phyloP scores from a whole-genome alignment of 306 rosid genomes.

The Medicago arabica region DNA sequence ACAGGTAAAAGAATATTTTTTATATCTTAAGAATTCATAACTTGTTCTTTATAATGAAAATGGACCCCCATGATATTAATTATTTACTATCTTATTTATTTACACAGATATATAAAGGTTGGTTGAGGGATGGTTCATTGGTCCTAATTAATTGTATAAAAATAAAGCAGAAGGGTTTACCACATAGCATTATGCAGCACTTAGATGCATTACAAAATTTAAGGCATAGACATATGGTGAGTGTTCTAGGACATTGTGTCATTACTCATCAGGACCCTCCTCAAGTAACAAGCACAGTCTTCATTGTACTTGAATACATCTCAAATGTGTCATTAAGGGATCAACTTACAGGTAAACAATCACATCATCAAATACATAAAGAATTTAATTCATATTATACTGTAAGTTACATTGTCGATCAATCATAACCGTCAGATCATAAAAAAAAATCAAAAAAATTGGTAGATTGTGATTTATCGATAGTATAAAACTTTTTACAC shows the following conservation, averaged over 20 bases:
- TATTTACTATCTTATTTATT: conserved; percentile 12
- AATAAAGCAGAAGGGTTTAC: conserved; percentile 65
- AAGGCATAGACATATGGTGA: conserved; percentile 91
- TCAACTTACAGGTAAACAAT: conserved; percentile 68
- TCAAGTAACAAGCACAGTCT: conserved; percentile 61
- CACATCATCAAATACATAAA: background rate
- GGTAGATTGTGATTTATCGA: background rate
- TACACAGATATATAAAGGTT: conserved; percentile 73
- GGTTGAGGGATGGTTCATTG: conserved; percentile 74
- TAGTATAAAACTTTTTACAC: background rate
- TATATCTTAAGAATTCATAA: conserved; percentile 26
- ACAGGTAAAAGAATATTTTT: conserved; percentile 57
- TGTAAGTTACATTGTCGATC: background rate
- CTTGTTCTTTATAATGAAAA: background rate
- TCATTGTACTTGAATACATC: conserved; percentile 66
- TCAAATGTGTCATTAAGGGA: conserved; percentile 74
- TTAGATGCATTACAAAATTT: conserved; percentile 67
- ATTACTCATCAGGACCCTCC: conserved; percentile 71
- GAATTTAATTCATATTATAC: no score
- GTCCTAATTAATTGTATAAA: conserved; percentile 66
- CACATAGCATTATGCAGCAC: conserved; percentile 61
- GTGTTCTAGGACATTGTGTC: conserved; percentile 83
- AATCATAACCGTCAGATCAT: background rate
- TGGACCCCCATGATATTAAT: conserved; percentile 43
- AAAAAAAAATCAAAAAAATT: background rate